phyloP scores from a whole-genome alignment of 805 yeast genomes.

The Cyberlindnera galapagoensis region DNA sequence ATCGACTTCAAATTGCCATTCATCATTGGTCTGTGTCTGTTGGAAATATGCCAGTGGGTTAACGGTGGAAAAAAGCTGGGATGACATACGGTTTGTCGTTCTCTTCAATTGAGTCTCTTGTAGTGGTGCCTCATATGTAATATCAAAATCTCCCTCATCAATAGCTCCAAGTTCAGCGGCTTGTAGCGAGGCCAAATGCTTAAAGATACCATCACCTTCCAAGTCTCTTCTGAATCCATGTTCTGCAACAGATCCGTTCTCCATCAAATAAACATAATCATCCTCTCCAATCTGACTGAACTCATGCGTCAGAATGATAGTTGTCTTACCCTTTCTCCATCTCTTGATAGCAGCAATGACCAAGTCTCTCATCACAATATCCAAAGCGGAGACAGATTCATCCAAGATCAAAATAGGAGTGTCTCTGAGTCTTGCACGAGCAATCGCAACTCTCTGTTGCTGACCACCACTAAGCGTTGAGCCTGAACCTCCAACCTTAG shows the following conservation, averaged over 20 bases:
- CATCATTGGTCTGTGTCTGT: conserved; percentile 1
- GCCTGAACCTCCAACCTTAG: conserved; percentile 41
- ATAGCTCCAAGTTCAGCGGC: conserved; percentile 4
- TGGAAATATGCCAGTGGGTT: conserved; percentile 17
- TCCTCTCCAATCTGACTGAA: conserved; percentile 43
- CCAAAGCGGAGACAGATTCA: conserved; percentile 83
- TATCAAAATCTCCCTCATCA: not conserved
- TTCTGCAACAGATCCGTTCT: conserved; percentile 50
- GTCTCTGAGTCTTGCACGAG: conserved; percentile 72
- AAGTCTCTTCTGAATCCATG: conserved; percentile 34
- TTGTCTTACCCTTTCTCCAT: conserved; percentile 66
- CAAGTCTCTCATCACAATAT: conserved; percentile 37
- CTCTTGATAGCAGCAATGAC: conserved; percentile 44
- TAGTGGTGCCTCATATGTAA: not conserved
- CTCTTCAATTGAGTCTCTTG: conserved; percentile 3
- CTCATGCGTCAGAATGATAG: conserved; percentile 80
- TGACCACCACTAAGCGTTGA: conserved; percentile 83
- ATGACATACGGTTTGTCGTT: conserved; percentile 10
- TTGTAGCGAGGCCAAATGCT: conserved; percentile 15
- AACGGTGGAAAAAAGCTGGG: conserved; percentile 15
- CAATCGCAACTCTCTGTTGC: conserved; percentile 74
- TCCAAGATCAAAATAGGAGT: conserved; percentile 76
- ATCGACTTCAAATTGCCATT: conserved; percentile 6
- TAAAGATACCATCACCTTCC: conserved; percentile 16
- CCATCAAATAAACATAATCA: conserved; percentile 57